Conservation (phyloP, 768 basidiomycete genomes). For the Serendipita vermifera region DNA sequence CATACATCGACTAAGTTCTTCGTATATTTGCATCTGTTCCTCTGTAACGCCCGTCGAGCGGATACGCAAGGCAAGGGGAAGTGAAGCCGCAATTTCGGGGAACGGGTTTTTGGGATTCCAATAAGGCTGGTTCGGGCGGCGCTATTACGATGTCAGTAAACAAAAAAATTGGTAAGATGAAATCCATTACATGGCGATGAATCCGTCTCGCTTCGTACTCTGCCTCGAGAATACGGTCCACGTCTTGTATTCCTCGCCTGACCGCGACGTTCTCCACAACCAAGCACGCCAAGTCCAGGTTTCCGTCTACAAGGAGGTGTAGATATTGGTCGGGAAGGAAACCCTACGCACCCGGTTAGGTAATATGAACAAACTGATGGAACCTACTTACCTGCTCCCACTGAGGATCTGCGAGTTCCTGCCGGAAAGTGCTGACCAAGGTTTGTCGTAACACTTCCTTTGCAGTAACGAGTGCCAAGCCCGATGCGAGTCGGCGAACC, state of each 20-base stretch:
- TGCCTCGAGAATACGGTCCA: slow-evolving; percentile 74
- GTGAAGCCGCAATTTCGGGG: slow-evolving; percentile 51
- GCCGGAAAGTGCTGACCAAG: slow-evolving; percentile 1
- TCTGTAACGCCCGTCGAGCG: slow-evolving; percentile 68
- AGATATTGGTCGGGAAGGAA: slow-evolving; percentile 69
- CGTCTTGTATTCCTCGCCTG: slow-evolving; percentile 85
- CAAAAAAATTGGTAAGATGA: too few species aligned
- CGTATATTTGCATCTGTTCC: slow-evolving; percentile 80
- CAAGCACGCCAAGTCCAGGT: slow-evolving; percentile 82
- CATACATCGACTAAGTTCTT: slow-evolving; percentile 62
- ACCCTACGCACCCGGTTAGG: slow-evolving; percentile 27
- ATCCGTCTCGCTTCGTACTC: slow-evolving; percentile 76
- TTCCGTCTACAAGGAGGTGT: slow-evolving; percentile 73
- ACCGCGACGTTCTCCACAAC: slow-evolving; percentile 97
- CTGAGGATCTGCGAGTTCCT: slow-evolving; percentile 2
- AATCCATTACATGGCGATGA: slow-evolving; percentile 77
- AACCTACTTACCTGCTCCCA: slow-evolving; percentile 1
- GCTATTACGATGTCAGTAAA: slow-evolving; percentile 27
- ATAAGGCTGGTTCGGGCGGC: slow-evolving; percentile 62
- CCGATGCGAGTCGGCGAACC: slow-evolving; percentile 95
- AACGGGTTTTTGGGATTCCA: slow-evolving; percentile 73
- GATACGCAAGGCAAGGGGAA: slow-evolving; percentile 84
- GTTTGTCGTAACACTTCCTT: slow-evolving; percentile 74
- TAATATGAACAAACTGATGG: background rate
- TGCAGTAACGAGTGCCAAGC: slow-evolving; percentile 92